Evolutionary conservation across 139 green algal genomes (phyloP), one percentile per base, ranked within the genome.

Genomic region (Microglena sp.): DNA sequence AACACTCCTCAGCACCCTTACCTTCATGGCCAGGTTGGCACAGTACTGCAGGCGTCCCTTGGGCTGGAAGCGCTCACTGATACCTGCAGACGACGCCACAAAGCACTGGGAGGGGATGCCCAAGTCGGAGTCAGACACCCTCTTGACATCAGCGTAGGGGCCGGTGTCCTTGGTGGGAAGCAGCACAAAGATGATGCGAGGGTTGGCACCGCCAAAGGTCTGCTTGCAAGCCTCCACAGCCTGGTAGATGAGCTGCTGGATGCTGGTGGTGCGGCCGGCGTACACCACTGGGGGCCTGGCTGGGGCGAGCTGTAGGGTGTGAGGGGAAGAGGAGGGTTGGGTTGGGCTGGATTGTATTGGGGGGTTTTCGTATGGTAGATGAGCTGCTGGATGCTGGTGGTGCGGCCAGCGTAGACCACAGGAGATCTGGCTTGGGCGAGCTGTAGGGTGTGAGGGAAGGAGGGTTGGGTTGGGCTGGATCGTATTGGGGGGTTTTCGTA

Each of bases 21-120:
- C n/a, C 69, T 91, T 90, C 72, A 93, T 64, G 8, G 66, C 78
- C 34, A 87, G 55, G 69, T 90, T 86, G 46, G 66, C 69, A 31
- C 68, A 75, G 79, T 92, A 91, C 82, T 91, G 84, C 34, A 68
- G 45, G 28, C 72, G 62, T 4, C 77, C 76, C 5, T 69, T 34
- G 0, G 46, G 55, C 34, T 45, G 21, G 24, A 21, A 32, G 32
- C 69, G 60, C 28, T 67, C 21, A 15, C 70, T 78, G 24, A 86
- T 63, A 43, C 73, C 73, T 1, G 85, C 85, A 68, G 82, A 81
- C n/a, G 18, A 8, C 27, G 73, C 69, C 44, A 87, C 73, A 60
- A 89, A 70, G 68, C 77, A 85, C 77, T 90, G 85, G 30, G 15
- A 34, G n/a, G 55, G 55, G 28, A 62, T 43, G 29, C 72, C 72